Percentiles rank a stretch among this genome's conserved stretches.
These are phyloP conservation scores for Russula foetens DNA, from an alignment of 768 basidiomycete genomes.

Conservation along the genomic window DNA sequence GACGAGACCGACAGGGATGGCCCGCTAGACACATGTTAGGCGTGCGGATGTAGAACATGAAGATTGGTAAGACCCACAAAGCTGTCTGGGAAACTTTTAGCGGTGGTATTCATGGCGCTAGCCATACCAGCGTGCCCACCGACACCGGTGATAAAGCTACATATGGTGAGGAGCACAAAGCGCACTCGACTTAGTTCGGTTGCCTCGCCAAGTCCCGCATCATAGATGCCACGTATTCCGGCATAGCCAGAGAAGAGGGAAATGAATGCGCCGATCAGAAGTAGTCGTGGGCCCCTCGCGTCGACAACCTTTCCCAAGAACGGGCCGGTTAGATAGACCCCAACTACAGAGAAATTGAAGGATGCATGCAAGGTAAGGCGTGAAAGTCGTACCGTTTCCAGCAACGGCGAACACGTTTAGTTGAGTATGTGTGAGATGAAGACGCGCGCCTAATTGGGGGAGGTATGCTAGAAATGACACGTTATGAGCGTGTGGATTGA, in stretches of 20 bases:
- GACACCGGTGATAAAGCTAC: conserved; percentile 63
- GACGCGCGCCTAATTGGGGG: conserved; percentile 74
- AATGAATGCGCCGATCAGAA: conserved; percentile 50
- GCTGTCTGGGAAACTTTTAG: conserved; percentile 70
- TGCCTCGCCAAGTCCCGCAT: conserved; percentile 34
- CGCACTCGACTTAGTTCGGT: conserved; percentile 31
- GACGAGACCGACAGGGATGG: conserved; percentile 40
- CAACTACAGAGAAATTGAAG: conserved; percentile 38
- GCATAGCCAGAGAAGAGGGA: conserved; percentile 64
- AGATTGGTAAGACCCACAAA: conserved; percentile 38
- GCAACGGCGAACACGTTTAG: conserved; percentile 77
- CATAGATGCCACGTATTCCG: conserved; percentile 63
- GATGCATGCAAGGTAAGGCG: not conserved
- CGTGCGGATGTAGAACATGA: not conserved
- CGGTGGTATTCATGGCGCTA: conserved; percentile 71
- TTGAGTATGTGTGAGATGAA: conserved; percentile 71
- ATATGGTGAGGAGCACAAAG: conserved; percentile 49
- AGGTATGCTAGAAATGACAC: conserved; percentile 54
- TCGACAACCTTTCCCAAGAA: conserved; percentile 78
- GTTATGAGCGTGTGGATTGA: not conserved
- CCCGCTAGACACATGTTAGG: conserved; percentile 41
- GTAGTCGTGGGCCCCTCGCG: conserved; percentile 57
- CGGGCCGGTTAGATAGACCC: conserved; percentile 70
- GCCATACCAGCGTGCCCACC: conserved; percentile 69
- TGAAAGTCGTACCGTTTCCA: conserved; percentile 50